A percentile compares a stretch with the other conserved stretches of the same genome.
Evolutionary conservation across 495 filamentous ascomycete genomes (phyloP).

Genomic region (Friedmanniomyces endolithicus): DNA sequence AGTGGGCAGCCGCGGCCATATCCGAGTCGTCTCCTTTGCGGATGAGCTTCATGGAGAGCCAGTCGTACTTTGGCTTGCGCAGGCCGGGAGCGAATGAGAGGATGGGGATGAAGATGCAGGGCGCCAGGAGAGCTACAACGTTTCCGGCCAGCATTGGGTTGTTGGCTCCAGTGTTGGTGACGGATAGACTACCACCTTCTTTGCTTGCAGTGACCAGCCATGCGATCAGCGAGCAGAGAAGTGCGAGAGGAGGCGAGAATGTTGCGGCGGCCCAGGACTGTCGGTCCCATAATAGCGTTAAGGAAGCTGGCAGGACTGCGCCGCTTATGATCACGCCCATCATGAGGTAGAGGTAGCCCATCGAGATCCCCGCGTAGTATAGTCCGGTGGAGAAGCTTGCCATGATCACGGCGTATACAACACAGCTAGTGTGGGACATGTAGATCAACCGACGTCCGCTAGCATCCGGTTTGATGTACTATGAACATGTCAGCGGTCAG

Average conservation of each 20-base stretch:
- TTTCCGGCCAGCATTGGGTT: slow-evolving; percentile 60
- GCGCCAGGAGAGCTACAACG: slow-evolving; percentile 65
- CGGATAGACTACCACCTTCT: slow-evolving; percentile 58
- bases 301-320: slow-evolving; percentile 58
- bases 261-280: slow-evolving; percentile 74
- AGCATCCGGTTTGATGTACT: slow-evolving; percentile 42
- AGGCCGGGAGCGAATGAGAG: slow-evolving; percentile 53
- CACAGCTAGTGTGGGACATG: slow-evolving; percentile 66
- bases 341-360: slow-evolving; percentile 71
- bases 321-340: slow-evolving; percentile 85
- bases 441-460: slow-evolving; percentile 68
- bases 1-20: slow-evolving; percentile 49
- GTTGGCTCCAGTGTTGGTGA: slow-evolving; percentile 67
- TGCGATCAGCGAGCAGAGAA: slow-evolving; percentile 63
- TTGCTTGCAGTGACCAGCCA: slow-evolving; percentile 86
- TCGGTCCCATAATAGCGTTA: slow-evolving; percentile 69
- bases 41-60: slow-evolving; percentile 72
- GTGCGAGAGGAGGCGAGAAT: slow-evolving; percentile 62
- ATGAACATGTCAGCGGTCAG: neutral
- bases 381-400: slow-evolving; percentile 74
- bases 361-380: slow-evolving; percentile 50
- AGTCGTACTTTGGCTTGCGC: slow-evolving; percentile 77
- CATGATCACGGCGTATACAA: slow-evolving; percentile 70
- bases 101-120: slow-evolving; percentile 64
- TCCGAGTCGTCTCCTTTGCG: slow-evolving; percentile 74